Evolutionary conservation across 2,329 filamentous ascomycete genomes (phyloP).

Genomic region (Aspergillus japonicus): DNA sequence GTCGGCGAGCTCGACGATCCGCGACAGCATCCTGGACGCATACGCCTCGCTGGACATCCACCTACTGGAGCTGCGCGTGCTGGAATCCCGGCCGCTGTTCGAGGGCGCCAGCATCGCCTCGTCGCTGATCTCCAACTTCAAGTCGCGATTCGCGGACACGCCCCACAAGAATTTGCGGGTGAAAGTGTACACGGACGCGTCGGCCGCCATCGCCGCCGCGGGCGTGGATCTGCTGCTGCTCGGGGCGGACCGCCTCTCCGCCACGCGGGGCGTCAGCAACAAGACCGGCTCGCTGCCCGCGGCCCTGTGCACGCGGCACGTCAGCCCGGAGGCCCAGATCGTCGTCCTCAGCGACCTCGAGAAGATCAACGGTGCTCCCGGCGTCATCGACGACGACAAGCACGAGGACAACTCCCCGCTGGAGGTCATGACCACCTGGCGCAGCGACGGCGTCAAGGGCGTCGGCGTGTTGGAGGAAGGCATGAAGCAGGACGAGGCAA

Average conservation of each 20-base stretch:
- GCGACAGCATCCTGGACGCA: slow-evolving; percentile 47
- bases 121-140: slow-evolving; percentile 26
- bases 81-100: slow-evolving; percentile 66
- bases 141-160: slow-evolving; percentile 19
- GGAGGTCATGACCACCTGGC: slow-evolving; percentile 55
- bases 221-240: slow-evolving; percentile 60
- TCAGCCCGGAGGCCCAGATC: slow-evolving; percentile 49
- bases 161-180: slow-evolving; percentile 38
- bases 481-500: slow-evolving; percentile 7
- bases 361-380: slow-evolving; percentile 56
- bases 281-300: slow-evolving; percentile 65
- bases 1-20: slow-evolving; percentile 63
- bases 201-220: slow-evolving; percentile 53
- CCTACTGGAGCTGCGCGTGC: slow-evolving; percentile 56
- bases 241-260: slow-evolving; percentile 63
- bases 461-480: slow-evolving; percentile 21
- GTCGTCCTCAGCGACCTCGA: slow-evolving; percentile 60
- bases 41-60: slow-evolving; percentile 35
- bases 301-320: slow-evolving; percentile 54
- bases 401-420: slow-evolving; percentile 54
- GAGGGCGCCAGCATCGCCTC: slow-evolving; percentile 62
- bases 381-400: slow-evolving; percentile 47
- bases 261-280: slow-evolving; percentile 61
- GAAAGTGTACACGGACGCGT: slow-evolving; percentile 60
- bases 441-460: slow-evolving; percentile 23